phyloP scores from a whole-genome alignment of 2,329 filamentous ascomycete genomes.

The Arthrocladium fulminans region DNA sequence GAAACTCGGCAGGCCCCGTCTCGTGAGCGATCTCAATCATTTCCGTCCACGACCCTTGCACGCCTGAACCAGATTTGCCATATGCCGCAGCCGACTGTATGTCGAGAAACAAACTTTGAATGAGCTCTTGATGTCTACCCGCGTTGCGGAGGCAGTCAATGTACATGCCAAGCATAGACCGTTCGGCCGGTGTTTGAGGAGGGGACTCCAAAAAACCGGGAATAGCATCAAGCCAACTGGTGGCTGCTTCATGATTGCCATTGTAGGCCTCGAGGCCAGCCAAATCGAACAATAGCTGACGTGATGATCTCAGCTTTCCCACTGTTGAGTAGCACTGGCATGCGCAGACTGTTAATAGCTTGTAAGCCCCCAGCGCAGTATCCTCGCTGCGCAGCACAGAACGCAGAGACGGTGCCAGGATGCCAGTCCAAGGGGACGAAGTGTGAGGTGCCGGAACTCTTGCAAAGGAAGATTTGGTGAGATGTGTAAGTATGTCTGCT shows the following conservation, averaged over 20 bases:
- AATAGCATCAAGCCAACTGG: slow-evolving; percentile 67
- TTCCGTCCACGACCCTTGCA: background rate
- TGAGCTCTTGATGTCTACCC: slow-evolving; percentile 67
- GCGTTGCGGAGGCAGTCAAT: slow-evolving; percentile 71
- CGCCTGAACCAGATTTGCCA: slow-evolving; percentile 14
- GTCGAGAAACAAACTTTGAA: slow-evolving; percentile 54
- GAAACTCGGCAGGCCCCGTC: slow-evolving; percentile 56
- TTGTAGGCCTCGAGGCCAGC: slow-evolving; percentile 73
- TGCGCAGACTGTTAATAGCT: slow-evolving; percentile 55
- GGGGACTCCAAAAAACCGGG: slow-evolving; percentile 69
- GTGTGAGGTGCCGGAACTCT: background rate
- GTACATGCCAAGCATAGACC: slow-evolving; percentile 79
- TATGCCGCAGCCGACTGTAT: slow-evolving; percentile 47
- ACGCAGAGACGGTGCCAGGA: background rate
- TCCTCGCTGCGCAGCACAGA: background rate
- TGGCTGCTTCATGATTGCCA: slow-evolving; percentile 63
- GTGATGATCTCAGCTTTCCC: slow-evolving; percentile 52
- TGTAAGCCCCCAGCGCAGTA: slow-evolving; percentile 30
- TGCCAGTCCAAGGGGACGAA: background rate
- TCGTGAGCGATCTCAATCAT: slow-evolving; percentile 61
- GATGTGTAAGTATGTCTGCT: background rate
- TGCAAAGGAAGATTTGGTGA: too few species aligned
- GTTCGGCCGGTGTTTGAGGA: slow-evolving; percentile 70
- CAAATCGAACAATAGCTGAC: slow-evolving; percentile 70
- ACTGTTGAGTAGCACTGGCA: slow-evolving; percentile 75